Evolutionary conservation across 306 rosid genomes (phyloP), one percentile per base, ranked within the genome.

Genomic region (Castanea mollissima): DNA sequence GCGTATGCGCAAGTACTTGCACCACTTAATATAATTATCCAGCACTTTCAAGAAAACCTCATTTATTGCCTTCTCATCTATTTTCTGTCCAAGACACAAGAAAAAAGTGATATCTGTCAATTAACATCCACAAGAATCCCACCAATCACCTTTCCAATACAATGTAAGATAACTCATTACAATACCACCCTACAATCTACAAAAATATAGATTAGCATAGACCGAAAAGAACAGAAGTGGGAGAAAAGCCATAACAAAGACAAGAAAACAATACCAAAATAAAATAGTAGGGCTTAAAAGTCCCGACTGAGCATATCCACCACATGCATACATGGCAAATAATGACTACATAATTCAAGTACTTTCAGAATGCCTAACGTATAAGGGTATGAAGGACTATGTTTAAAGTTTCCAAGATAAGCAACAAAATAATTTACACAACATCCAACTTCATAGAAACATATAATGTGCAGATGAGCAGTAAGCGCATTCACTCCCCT

Each of bases 11-110:
- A 95, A 83, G 81, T 95, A 95, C 89, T 76, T 87, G 84, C 99
- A 95, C 98, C 99, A 95, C 77, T 76, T 91, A 73, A 88, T 91
- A 88, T 95, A 95, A 81, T 95, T 95, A 87, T 89, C 97, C 65
- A 95, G 94, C 80, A 88, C 97, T 89, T 90, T 95, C 87, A 83
- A 71, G 88, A 95, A 89, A 70, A 93, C 98, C 68, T 84, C 93
- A 59, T 93, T 85, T 86, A 95, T 86, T 65, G 97, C 89, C 79
- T 87, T 89, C 88, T 95, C 98, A 69, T 95, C 96, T 80, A 95
- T 80, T 89, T 95, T 95, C 99, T 95, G 90, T 18, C 54, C 65
- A 87, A 32, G 72, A 2, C 49, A n/a, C 27, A 3, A 67, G 51
- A 19, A 34, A 67, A 67, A 19, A 8, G 25, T 20, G 41, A 64